Conservation (phyloP, 2,329 filamentous ascomycete genomes). For the Cercospora janseana region DNA sequence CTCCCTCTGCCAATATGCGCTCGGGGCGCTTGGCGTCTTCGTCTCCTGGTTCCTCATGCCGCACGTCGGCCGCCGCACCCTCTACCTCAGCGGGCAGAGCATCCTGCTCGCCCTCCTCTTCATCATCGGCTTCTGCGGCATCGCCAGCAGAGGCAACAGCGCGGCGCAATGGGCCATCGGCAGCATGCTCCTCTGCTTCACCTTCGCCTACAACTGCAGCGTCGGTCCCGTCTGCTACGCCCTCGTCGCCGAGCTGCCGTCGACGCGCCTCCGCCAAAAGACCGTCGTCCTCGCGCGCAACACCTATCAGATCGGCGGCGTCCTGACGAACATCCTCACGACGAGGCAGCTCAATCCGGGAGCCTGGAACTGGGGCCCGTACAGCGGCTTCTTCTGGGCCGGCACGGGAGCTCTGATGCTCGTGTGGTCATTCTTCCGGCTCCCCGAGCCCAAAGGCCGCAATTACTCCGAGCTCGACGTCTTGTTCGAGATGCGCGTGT, state of each 20-base stretch:
- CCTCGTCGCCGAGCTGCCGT: constrained; percentile 33
- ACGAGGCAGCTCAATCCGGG: constrained; percentile 25
- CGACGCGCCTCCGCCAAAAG: constrained; percentile 32
- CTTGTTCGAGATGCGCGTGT: constrained; percentile 43
- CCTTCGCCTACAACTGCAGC: constrained; percentile 28
- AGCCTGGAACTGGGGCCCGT: constrained; percentile 25
- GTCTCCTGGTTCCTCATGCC: constrained; percentile 37
- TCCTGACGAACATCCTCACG: constrained; percentile 25
- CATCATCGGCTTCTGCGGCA: constrained; percentile 28
- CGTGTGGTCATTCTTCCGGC: constrained; percentile 45
- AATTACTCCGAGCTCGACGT: constrained; percentile 46
- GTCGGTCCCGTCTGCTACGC: constrained; percentile 30
- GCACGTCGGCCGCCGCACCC: constrained; percentile 36
- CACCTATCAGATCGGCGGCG: constrained; percentile 29
- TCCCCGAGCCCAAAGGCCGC: constrained; percentile 45
- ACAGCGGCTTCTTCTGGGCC: constrained; percentile 43
- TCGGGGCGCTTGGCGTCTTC: constrained; percentile 36
- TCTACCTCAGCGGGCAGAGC: constrained; percentile 36
- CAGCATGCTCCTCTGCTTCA: constrained; percentile 25
- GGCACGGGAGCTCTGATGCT: constrained; percentile 37
- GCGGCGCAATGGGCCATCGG: constrained; percentile 26
- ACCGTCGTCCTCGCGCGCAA: constrained; percentile 33
- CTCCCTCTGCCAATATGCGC: constrained; percentile 39
- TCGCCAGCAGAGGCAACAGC: constrained; percentile 14
- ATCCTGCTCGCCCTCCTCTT: constrained; percentile 19